Evolutionary conservation across 2,329 filamentous ascomycete species (phyloP).

Genomic region (Epichloe coenophiala): DNA sequence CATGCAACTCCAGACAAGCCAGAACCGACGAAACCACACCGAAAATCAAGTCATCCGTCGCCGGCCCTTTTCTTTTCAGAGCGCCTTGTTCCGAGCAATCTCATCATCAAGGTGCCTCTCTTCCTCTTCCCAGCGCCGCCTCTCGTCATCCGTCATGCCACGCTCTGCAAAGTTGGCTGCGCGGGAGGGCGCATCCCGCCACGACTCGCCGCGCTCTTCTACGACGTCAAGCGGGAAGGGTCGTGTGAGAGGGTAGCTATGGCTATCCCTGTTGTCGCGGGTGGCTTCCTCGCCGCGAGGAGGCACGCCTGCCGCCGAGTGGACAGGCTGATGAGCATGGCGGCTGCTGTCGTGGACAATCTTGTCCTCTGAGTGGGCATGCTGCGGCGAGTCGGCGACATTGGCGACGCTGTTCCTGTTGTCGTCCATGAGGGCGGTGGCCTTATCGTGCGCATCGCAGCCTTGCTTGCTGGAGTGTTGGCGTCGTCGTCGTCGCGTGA

Average conservation of each 20-base stretch:
- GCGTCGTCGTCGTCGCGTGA: slow-evolving; percentile 25
- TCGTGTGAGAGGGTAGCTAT: too few species aligned
- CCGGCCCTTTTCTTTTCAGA: slow-evolving; percentile 8
- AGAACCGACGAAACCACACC: too few species aligned
- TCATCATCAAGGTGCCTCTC: slow-evolving; percentile 43
- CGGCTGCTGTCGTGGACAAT: slow-evolving; percentile 1
- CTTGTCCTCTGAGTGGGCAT: slow-evolving; percentile 31
- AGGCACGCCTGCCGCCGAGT: not conserved
- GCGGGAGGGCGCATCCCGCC: slow-evolving; percentile 21
- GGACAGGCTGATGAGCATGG: not conserved
- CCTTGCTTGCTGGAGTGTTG: slow-evolving; percentile 6
- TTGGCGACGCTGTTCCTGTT: slow-evolving; percentile 29
- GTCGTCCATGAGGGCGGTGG: slow-evolving; percentile 29
- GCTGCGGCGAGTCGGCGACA: slow-evolving; percentile 25
- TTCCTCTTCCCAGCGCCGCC: slow-evolving; percentile 30
- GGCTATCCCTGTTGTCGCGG: not conserved
- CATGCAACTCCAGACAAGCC: not conserved
- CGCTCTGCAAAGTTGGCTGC: slow-evolving; percentile 40
- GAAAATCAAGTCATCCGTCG: too few species aligned
- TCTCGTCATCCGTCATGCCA: slow-evolving; percentile 46
- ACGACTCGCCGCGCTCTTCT: not conserved
- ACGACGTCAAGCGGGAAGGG: not conserved
- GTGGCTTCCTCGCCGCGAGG: not conserved
- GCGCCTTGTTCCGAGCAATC: slow-evolving; percentile 27
- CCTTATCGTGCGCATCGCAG: slow-evolving; percentile 13